Evolutionary conservation across 2,329 filamentous ascomycete species (phyloP), one percentile per base, ranked within the genome.

Genomic region (Aureobasidium sp.): DNA sequence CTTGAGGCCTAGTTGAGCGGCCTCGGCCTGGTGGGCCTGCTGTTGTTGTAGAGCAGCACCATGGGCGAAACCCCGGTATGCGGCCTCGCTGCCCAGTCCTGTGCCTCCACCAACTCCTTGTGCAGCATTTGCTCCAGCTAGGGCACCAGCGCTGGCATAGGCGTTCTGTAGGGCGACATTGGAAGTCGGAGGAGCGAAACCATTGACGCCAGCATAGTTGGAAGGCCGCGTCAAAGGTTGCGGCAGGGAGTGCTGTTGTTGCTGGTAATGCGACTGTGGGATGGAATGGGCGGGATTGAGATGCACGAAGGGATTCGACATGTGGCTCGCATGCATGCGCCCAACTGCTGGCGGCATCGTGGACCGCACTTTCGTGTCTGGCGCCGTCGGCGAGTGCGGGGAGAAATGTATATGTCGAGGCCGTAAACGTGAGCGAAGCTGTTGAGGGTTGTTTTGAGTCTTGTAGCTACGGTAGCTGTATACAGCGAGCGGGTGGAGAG

Each of bases 21-120:
- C 69, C 29, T 74, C 76, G 12, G 75, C 73, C 55, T 79, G 76
- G 50, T 72, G 77, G 46, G 72, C 73, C 64, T 73, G 71, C 62
- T 75, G 75, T 66, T 81, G 77, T 65, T 82, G 79, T 67, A 81
- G 73, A 46, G 79, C 78, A 32, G 79, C 88, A 74, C 87, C 88
- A 71, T 93, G 87, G 63, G 88, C 84, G 73, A 97, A 97, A 7
- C 90, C 87, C 82, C 94, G 89, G 70, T 93, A 86, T 64, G 90
- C 91, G 66, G 90, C 91, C 74, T 95, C 90, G 74, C 90, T 93
- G 36, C 87, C 90, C 57, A 96, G 84, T 1, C 91, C 90, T 23
- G 89, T 88, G 63, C 73, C 70, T 62, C 71, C 58, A 37, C 70
- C 66, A 62, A 72, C 70, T 61, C 70, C 58, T 41, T 70, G 66